Percentiles rank a stretch among this genome's conserved stretches.
Conservation (phyloP, 805 yeast species). For the Scheffersomyces amazonensis region DNA sequence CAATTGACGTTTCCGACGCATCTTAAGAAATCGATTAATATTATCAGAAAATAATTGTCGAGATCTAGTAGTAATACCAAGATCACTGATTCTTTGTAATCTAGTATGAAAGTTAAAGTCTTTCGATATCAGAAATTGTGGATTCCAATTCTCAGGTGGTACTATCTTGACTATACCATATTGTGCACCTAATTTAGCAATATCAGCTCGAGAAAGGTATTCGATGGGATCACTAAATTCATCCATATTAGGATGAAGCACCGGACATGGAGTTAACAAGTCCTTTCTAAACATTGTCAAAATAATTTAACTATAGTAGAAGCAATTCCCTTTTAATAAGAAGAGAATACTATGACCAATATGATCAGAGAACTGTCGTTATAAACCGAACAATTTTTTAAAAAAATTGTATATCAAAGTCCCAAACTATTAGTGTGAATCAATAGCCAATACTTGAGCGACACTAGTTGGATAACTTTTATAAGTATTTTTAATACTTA, state of each 20-base stretch:
- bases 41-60: conserved; percentile 62
- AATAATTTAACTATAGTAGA: no score
- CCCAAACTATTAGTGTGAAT: no score
- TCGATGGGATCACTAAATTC: conserved; percentile 51
- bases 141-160: conserved; percentile 54
- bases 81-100: conserved; percentile 62
- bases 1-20: conserved; percentile 32
- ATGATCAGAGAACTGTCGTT: no score
- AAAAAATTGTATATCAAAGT: no score
- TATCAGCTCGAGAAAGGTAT: conserved; percentile 42
- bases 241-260: conserved; percentile 39
- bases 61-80: conserved; percentile 61
- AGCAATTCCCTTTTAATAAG: no score
- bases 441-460: no score
- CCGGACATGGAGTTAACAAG: conserved; percentile 40
- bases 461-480: no score
- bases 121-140: conserved; percentile 54
- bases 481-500: no score
- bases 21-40: conserved; percentile 52
- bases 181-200: conserved; percentile 39
- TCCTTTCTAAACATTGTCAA: conserved; percentile 9
- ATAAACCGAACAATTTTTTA: no score
- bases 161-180: conserved; percentile 52
- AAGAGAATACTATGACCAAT: no score
- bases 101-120: conserved; percentile 65